Conservation (phyloP, 306 rosid species). For the Corylus americana region DNA sequence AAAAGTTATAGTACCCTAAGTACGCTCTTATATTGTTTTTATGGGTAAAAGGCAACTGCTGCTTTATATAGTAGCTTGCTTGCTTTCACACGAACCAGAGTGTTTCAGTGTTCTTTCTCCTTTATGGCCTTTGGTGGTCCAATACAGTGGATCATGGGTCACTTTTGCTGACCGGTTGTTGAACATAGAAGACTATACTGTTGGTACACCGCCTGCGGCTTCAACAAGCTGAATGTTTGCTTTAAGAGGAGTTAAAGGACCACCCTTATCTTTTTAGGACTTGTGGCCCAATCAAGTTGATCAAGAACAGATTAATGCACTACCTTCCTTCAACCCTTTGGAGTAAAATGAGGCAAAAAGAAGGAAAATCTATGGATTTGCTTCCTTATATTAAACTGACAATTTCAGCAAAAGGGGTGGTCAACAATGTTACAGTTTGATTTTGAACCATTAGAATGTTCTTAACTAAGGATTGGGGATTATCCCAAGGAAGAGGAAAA, state of each 20-base stretch:
- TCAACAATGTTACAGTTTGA: constrained; percentile 2
- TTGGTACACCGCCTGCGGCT: constrained; percentile 24
- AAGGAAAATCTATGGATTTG: constrained; percentile 1
- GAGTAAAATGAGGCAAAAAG: not conserved
- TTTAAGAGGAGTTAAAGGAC: constrained; percentile 35
- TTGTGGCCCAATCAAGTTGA: constrained; percentile 12
- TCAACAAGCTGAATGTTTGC: constrained; percentile 36
- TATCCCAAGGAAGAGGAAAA: not conserved
- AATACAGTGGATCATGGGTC: not conserved
- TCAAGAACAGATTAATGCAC: not conserved
- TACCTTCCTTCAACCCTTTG: not conserved
- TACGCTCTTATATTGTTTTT: not conserved
- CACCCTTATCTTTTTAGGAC: constrained; percentile 14
- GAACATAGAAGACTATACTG: constrained; percentile 24
- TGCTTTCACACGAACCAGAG: constrained; percentile 20
- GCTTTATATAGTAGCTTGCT: constrained; percentile 7
- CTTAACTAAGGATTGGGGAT: not conserved
- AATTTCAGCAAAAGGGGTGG: not conserved
- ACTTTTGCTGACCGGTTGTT: constrained; percentile 3
- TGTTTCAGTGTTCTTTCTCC: not conserved
- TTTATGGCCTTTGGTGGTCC: constrained; percentile 37
- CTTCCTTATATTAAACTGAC: not conserved
- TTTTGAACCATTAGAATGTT: constrained; percentile 3
- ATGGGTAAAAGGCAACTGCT: not conserved
- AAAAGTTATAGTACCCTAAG: too few species aligned